Conservation (phyloP, 495 filamentous ascomycete species). For the Penicillium macrosclerotiorum region DNA sequence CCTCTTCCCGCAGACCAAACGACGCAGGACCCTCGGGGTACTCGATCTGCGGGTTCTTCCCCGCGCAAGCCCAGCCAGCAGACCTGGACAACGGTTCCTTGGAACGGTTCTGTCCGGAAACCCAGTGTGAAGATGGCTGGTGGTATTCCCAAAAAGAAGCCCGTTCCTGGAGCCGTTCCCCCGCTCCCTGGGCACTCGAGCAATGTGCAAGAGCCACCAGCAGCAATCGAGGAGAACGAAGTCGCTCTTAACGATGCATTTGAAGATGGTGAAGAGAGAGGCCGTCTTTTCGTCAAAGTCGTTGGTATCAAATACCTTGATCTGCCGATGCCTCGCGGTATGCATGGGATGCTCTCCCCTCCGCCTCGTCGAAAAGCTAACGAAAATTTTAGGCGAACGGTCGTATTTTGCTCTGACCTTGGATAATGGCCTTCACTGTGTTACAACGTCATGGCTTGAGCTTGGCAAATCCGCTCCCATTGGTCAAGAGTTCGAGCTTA, state of each 20-base stretch:
- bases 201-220: slow-evolving; percentile 60
- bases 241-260: slow-evolving; percentile 51
- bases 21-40: slow-evolving; percentile 51
- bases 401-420: slow-evolving; percentile 92
- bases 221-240: slow-evolving; percentile 62
- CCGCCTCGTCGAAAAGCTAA: slow-evolving; percentile 18
- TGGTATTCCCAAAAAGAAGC: slow-evolving; percentile 64
- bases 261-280: slow-evolving; percentile 82
- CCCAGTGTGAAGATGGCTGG: slow-evolving; percentile 60
- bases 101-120: slow-evolving; percentile 77
- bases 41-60: slow-evolving; percentile 65
- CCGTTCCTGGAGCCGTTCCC: slow-evolving; percentile 61
- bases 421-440: slow-evolving; percentile 96
- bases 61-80: slow-evolving; percentile 75
- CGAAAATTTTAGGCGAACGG: slow-evolving; percentile 62
- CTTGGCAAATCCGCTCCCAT: slow-evolving; percentile 91
- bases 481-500: slow-evolving; percentile 96
- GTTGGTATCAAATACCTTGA: slow-evolving; percentile 94
- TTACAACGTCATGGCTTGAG: slow-evolving; percentile 94
- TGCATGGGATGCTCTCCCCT: slow-evolving; percentile 24
- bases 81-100: slow-evolving; percentile 94
- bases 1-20: slow-evolving; percentile 45
- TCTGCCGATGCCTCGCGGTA: slow-evolving; percentile 86
- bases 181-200: slow-evolving; percentile 88
- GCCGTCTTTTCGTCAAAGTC: slow-evolving; percentile 95